Base-by-base conservation (phyloP, 2,329 filamentous ascomycete genomes). In the Blumeria graminis region DNA sequence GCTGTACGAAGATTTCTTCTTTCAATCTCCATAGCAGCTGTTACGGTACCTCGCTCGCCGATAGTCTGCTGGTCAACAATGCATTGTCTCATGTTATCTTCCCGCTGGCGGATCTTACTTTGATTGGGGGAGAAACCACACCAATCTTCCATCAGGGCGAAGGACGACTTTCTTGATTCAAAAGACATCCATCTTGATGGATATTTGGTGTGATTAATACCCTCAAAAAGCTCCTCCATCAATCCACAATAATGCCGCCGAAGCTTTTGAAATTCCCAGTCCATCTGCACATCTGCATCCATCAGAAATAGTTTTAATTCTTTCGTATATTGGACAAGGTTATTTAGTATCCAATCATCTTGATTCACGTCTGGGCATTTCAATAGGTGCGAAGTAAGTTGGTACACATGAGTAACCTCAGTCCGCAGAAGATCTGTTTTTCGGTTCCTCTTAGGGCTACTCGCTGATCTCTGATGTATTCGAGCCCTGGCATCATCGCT, bases 131-230 rank as follows among this genome's bases (percentile, higher is more conserved):
- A 94, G 67, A 93, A 95, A 1, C 92, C 92, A 66, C 92, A 98
- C 93, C 93, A 98, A 61, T 96, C 90, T 69, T 98, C 92, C 89
- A 98, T 96, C 52, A 98, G 71, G 0, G 89, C 82, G 65, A 98
- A 98, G 0, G 90, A 85, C 5, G 92, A 95, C 66, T 95, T 94
- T 43, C 93, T 77, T 11, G 89, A 86, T 67, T 98, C 92, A 65
- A 98, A 98, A 0, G 92, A 89, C 79, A 98, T 92, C 90, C 92
- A 98, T 35, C 87, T 78, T 4, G 86, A 82, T 1, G 88, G 84
- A 58, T 95, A 86, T 59, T 81, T 81, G 0, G 87, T 87, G 55
- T 82, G 78, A 62, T 90, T 92, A 63, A 95, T 87, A 6, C 86
- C 87, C 62, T 94, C 86, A 61, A 94, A 98, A 0, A 98, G 72